phyloP scores from a whole-genome alignment of 805 yeast species.

The Zygoascus bituminiphila region DNA sequence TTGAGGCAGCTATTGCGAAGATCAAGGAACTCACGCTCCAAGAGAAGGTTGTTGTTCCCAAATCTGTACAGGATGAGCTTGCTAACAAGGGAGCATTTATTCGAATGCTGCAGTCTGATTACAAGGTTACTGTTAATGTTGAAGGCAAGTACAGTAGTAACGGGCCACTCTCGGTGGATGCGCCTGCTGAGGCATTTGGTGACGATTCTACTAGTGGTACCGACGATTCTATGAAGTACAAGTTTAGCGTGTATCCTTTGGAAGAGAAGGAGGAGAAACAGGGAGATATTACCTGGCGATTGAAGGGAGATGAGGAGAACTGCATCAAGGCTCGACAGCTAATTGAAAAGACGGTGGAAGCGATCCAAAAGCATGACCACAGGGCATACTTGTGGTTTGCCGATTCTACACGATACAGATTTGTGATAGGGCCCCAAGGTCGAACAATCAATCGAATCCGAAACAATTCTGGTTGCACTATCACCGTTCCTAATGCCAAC shows the following conservation, averaged over 20 bases:
- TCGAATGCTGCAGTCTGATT: conserved; percentile 48
- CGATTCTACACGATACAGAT: conserved; percentile 44
- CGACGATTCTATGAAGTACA: conserved; percentile 28
- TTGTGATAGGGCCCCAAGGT: conserved; percentile 73
- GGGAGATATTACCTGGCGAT: conserved; percentile 43
- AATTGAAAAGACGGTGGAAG: conserved; percentile 43
- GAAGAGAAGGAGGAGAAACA: conserved; percentile 22
- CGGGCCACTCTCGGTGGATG: conserved; percentile 29
- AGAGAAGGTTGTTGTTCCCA: conserved; percentile 51
- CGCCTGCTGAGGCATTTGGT: conserved; percentile 34
- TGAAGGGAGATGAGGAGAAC: conserved; percentile 44
- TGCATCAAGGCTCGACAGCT: conserved; percentile 45
- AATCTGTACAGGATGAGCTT: conserved; percentile 47
- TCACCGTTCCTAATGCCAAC: conserved; percentile 53
- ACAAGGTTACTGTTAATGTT: conserved; percentile 14
- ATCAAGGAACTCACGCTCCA: conserved; percentile 55
- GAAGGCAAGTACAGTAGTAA: background rate
- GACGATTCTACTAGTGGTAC: conserved; percentile 28
- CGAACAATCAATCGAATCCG: conserved; percentile 55
- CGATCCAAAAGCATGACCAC: conserved; percentile 38
- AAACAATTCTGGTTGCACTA: conserved; percentile 46
- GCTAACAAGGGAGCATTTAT: conserved; percentile 58
- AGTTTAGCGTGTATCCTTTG: conserved; percentile 38
- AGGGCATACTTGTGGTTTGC: conserved; percentile 58
- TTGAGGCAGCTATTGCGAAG: conserved; percentile 55